Base-by-base conservation (phyloP, 73 alveolate species). In the Paramecium sexaurelia region DNA sequence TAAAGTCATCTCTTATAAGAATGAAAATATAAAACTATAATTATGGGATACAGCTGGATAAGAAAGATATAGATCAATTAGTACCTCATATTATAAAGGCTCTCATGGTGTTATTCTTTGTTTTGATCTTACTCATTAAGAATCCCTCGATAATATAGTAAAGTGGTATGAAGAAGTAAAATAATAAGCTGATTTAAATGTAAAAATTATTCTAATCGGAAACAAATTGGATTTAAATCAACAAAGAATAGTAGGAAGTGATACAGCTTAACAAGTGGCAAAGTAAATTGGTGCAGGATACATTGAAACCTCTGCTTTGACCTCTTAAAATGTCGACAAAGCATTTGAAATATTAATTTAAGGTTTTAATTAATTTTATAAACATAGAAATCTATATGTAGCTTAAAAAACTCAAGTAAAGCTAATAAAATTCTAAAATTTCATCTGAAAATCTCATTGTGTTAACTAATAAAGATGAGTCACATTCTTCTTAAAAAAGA, bases 21-120 rank as follows among this genome's bases (percentile, higher is more conserved):
- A 66, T 57, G 69, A 35, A 32, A 32, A 57, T 10, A 75, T 93
- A 19, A 91, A 93, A 84, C 94, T 91, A 0, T 96, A 95, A 92
- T 87, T 96, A 20, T 96, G 98, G 98, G 98, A 96, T 56, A 96
- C 98, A 1, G 96, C 97, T 7, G 98, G 98, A 8, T 92, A 95
- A 36, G 98, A 96, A 27, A 91, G 95, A 66, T 93, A 82, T 66
- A 84, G 93, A 93, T 29, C 95, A n/a, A 93, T 93, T 1, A 92
- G 95, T 33, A 91, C 67, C 67, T 88, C 96, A 7, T 93, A 90
- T 91, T 93, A 93, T 68, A 91, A 92, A 35, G 96, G 96, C 15
- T 85, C 96, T 78, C 92, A 67, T 73, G 96, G 96, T 3, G 96
- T 95, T 7, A 88, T 93, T 26, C 39, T 93, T 5, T 95, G 92